Conservation (phyloP, 73 alveolate genomes). For the Stentor coeruleus region DNA sequence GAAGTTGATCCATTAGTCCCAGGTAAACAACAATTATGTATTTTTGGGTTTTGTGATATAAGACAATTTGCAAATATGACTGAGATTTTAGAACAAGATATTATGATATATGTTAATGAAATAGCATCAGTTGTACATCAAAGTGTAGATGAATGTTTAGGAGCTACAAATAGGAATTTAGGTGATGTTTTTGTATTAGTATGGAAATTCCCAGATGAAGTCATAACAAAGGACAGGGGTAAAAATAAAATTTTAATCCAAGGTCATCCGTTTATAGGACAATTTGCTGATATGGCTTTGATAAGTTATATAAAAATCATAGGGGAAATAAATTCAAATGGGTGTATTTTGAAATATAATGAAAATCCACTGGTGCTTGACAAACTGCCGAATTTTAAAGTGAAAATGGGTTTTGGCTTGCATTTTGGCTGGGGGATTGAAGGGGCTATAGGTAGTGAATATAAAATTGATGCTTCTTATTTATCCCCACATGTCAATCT, state of each 20-base stretch:
- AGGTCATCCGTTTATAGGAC: too few relatives aligned
- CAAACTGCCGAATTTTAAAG: slow-evolving; percentile 17
- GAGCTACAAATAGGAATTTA: slow-evolving; percentile 95
- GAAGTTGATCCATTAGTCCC: slow-evolving; percentile 98
- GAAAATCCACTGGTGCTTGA: slow-evolving; percentile 8
- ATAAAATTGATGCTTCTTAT: slow-evolving; percentile 23
- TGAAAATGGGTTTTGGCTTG: slow-evolving; percentile 17
- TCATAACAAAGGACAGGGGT: slow-evolving; percentile 62
- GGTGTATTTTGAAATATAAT: neutral
- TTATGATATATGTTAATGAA: slow-evolving; percentile 97
- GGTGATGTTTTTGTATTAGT: slow-evolving; percentile 98
- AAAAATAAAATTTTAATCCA: too few relatives aligned
- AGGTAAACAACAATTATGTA: slow-evolving; percentile 86
- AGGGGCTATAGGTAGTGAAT: slow-evolving; percentile 11
- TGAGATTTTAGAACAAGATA: slow-evolving; percentile 95
- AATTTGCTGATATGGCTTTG: too few relatives aligned
- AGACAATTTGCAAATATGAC: slow-evolving; percentile 97
- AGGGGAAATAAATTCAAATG: too few relatives aligned
- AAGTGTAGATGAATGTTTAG: slow-evolving; percentile 76
- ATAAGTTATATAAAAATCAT: too few relatives aligned
- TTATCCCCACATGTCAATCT: slow-evolving; percentile 18
- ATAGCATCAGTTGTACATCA: slow-evolving; percentile 97
- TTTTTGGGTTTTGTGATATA: slow-evolving; percentile 98
- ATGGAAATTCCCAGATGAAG: slow-evolving; percentile 86
- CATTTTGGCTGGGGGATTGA: slow-evolving; percentile 16